phyloP scores from a whole-genome alignment of 2,329 filamentous ascomycete species.

The Fusarium nematophilum region DNA sequence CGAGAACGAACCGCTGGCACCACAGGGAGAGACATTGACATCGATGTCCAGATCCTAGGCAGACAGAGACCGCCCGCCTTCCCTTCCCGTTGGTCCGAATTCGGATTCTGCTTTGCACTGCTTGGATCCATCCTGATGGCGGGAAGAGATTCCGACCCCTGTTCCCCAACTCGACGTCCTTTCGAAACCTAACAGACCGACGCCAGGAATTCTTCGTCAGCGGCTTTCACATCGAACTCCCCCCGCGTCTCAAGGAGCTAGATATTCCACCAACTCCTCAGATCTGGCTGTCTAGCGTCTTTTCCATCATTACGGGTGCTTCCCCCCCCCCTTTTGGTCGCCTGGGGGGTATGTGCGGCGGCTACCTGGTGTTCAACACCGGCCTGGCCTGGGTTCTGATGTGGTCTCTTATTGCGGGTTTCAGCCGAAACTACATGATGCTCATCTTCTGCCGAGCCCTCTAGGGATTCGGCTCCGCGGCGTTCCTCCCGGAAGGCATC shows the following conservation, averaged over 20 bases:
- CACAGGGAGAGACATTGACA: neutral
- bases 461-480: slow-evolving; percentile 77
- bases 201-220: slow-evolving; percentile 1
- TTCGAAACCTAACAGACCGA: neutral
- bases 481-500: slow-evolving; percentile 75
- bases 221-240: slow-evolving; percentile 61
- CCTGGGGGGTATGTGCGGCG: slow-evolving; percentile 70
- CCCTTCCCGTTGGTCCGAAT: neutral
- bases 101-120: neutral
- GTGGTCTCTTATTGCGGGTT: slow-evolving; percentile 77
- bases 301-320: slow-evolving; percentile 57
- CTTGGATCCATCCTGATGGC: slow-evolving; percentile 2
- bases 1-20: neutral
- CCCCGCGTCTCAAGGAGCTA: slow-evolving; percentile 64
- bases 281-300: slow-evolving; percentile 6
- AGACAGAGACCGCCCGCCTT: neutral
- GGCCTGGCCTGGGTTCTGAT: slow-evolving; percentile 72
- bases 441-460: slow-evolving; percentile 77
- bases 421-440: slow-evolving; percentile 73
- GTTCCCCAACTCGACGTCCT: neutral
- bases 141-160: neutral
- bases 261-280: neutral
- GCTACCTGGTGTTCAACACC: slow-evolving; percentile 66
- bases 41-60: neutral
- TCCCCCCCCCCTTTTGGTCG: slow-evolving; percentile 72